Evolutionary conservation across 2,329 filamentous ascomycete species (phyloP), one percentile per base, ranked within the genome.

Genomic region (Penicillium sp.): DNA sequence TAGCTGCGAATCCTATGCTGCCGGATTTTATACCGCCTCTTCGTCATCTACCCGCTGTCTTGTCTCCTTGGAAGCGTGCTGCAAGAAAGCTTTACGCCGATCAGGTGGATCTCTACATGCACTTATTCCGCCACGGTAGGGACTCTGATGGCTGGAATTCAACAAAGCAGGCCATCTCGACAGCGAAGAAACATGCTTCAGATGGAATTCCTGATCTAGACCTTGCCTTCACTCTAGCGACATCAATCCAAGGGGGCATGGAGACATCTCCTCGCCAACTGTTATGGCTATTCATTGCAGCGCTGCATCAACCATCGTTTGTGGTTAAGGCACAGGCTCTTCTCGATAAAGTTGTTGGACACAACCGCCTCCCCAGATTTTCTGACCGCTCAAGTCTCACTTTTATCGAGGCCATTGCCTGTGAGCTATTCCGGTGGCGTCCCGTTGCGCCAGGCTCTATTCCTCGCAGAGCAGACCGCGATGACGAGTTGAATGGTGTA

Each of bases 261-360:
- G 79, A 82, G 61, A 82, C 79, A 0, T 81, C 77, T 0, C 77
- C 78, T 0, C 77, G 76, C 8, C 79, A 79, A 0, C 67, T 81
- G 21, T 76, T 78, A 55, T 77, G 76, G 43, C 75, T 75, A 65
- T 79, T 84, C 68, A 47, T 83, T 58, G 61, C 82, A 55, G 48
- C 82, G 60, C 52, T 77, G 71, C 58, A 78, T 59, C 73, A 78
- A 43, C 78, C 77, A 0, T 67, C 75, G 11, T 71, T 73, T 2
- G 65, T 80, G 9, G 26, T 50, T 0, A 70, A 71, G 13, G 77
- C 76, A 0, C 74, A 79, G 6, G 61, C 59, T 7, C 52, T 68
- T 21, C 63, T 76, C 9, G 73, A 76, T 48, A 48, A 51, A 2
- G 68, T 74, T 3, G 61, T 74, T 26, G 73, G 72, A 0, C 40